A percentile compares a stretch with the other conserved stretches of the same genome.
These are phyloP conservation scores for Annulohypoxylon nitens DNA, from an alignment of 495 filamentous ascomycete species.

Conservation along the genomic window DNA sequence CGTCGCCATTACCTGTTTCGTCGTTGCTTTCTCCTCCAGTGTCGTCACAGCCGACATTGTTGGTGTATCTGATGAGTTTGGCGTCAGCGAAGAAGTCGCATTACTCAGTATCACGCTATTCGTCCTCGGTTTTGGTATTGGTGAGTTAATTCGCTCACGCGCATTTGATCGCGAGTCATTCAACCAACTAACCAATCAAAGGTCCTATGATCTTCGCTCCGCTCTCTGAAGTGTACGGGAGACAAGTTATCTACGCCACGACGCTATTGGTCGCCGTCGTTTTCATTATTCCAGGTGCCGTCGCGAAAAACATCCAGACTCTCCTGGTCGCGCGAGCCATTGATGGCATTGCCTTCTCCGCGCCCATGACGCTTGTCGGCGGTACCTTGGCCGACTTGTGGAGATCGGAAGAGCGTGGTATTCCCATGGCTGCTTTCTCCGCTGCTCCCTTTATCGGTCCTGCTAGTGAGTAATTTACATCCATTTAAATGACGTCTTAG, in stretches of 20 bases:
- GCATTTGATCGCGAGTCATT: constrained; percentile 2
- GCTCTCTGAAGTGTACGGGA: constrained; percentile 77
- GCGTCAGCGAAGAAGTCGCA: constrained; percentile 74
- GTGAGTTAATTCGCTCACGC: constrained; percentile 56
- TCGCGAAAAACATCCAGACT: constrained; percentile 79
- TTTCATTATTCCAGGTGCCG: constrained; percentile 82
- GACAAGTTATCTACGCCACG: constrained; percentile 74
- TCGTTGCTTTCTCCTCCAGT: constrained; percentile 72
- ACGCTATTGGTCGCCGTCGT: constrained; percentile 76
- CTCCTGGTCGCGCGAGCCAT: constrained; percentile 79
- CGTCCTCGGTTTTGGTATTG: constrained; percentile 83
- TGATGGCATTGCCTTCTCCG: constrained; percentile 84
- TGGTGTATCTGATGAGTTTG: constrained; percentile 70
- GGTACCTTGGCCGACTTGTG: constrained; percentile 85
- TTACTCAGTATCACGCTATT: constrained; percentile 78
- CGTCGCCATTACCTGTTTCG: constrained; percentile 73
- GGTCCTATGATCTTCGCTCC: constrained; percentile 85
- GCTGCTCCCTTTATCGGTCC: constrained; percentile 84
- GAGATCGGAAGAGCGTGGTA: constrained; percentile 83
- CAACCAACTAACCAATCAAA: constrained; percentile 49
- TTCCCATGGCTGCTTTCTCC: constrained; percentile 88
- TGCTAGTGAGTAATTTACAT: constrained; percentile 61
- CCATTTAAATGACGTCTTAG: not conserved
- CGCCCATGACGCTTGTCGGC: constrained; percentile 86
- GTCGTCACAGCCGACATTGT: constrained; percentile 77